Percentiles rank a stretch among this genome's conserved stretches.
Evolutionary conservation across 2,329 filamentous ascomycete species (phyloP).

Genomic region (Ilyonectria destructans): DNA sequence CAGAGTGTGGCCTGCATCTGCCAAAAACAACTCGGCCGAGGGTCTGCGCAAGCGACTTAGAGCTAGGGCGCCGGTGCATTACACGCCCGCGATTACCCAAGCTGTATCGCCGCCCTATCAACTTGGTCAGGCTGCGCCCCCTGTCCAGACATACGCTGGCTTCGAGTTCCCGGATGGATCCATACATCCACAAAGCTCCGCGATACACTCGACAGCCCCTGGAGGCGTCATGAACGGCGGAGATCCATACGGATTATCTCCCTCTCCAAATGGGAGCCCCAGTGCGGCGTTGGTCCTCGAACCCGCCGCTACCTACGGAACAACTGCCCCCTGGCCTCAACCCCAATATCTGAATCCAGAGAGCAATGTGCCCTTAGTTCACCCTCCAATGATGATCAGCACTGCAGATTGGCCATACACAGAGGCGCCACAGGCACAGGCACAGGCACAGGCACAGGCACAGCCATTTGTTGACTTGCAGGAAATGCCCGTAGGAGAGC

Average conservation of each 20-base stretch:
- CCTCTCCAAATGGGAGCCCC: neutral
- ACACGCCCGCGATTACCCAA: neutral
- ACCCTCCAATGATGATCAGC: neutral
- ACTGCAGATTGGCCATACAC: neutral
- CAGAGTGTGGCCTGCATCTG: neutral
- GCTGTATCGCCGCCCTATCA: neutral
- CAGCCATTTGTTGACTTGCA: neutral
- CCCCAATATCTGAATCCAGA: neutral
- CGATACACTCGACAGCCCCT: neutral
- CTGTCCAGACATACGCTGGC: neutral
- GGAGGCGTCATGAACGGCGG: neutral
- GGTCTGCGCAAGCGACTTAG: constrained; percentile 9
- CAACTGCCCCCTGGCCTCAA: constrained; percentile 1
- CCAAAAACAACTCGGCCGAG: neutral
- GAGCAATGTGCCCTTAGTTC: neutral
- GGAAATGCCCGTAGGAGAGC: neutral
- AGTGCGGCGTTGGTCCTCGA: neutral
- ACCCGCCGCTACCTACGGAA: neutral
- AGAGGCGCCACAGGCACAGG: too few relatives aligned
- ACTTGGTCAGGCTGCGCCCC: neutral
- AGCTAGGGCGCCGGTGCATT: neutral
- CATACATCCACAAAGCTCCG: neutral
- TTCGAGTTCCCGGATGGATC: neutral
- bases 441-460: neutral
- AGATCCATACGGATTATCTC: neutral